Conservation (phyloP, 345 rosid genomes). For the Rhizophora apiculata region DNA sequence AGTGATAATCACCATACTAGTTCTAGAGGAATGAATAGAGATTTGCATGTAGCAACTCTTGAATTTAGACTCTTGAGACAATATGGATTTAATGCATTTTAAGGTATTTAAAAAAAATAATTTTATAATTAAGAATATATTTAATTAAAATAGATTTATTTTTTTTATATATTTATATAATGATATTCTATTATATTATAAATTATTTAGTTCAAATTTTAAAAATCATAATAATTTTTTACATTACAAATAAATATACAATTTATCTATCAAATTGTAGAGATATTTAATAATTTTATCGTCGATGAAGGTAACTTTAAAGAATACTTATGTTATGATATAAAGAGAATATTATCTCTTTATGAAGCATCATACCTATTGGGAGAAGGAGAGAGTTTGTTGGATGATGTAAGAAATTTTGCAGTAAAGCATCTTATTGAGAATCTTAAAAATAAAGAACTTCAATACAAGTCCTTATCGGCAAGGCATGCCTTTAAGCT, state of each 20-base stretch:
- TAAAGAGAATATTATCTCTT: conserved; percentile 13
- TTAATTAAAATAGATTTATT: background rate
- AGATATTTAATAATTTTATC: conserved; percentile 12
- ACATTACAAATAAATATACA: conserved; percentile 19
- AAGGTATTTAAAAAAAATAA: background rate
- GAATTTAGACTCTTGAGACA: conserved; percentile 18
- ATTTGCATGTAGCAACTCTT: conserved; percentile 5
- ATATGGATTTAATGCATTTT: conserved; percentile 4
- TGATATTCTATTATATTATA: background rate
- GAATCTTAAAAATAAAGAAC: background rate
- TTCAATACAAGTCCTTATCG: conserved; percentile 8
- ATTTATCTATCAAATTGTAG: conserved; percentile 1
- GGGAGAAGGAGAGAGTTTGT: conserved; percentile 15
- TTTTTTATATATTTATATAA: too few relatives aligned
- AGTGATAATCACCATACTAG: background rate
- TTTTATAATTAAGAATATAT: background rate
- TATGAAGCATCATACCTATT: conserved; percentile 20
- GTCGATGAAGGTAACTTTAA: conserved; percentile 13
- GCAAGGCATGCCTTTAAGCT: conserved; percentile 33
- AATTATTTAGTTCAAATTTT: background rate
- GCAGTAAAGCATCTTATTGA: conserved; percentile 24
- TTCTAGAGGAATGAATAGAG: background rate
- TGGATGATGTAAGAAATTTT: conserved; percentile 28
- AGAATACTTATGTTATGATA: conserved; percentile 8
- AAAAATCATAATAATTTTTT: conserved; percentile 30